phyloP scores from a whole-genome alignment of 73 alveolate genomes.

The Paraurostyla sp. region DNA sequence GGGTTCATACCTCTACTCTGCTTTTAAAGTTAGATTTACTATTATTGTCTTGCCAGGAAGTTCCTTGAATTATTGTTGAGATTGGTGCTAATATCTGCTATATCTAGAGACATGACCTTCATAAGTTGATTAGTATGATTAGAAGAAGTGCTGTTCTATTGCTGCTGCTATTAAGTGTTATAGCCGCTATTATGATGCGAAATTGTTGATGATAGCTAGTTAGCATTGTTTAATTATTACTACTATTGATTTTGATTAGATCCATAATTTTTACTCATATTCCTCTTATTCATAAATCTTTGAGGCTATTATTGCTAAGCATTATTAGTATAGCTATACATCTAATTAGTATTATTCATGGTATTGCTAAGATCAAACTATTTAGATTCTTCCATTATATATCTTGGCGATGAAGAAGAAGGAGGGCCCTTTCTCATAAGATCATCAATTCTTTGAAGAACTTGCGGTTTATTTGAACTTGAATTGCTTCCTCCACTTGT shows the following conservation, averaged over 20 bases:
- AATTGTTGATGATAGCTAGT: neutral
- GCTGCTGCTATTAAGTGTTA: neutral
- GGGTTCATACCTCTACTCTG: conserved; percentile 55
- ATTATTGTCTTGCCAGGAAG: conserved; percentile 46
- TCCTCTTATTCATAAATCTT: conserved; percentile 26
- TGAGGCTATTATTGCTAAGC: neutral
- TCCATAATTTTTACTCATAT: neutral
- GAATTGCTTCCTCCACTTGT: neutral
- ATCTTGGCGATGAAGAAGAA: neutral
- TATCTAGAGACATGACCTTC: conserved; percentile 34
- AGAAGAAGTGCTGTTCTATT: conserved; percentile 5
- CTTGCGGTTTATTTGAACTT: neutral
- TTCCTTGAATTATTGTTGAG: conserved; percentile 43
- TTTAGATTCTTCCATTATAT: conserved; percentile 15
- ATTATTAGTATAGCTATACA: neutral
- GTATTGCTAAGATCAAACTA: conserved; percentile 7
- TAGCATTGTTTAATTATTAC: neutral
- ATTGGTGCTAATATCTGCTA: conserved; percentile 26
- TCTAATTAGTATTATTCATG: neutral
- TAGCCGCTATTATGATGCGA: conserved; percentile 25
- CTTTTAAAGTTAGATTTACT: neutral
- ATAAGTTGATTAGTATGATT: conserved; percentile 1
- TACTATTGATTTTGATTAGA: neutral
- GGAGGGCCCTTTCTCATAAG: neutral
- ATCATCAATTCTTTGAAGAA: conserved; percentile 10